A percentile compares a stretch with the other conserved stretches of the same genome.
These are phyloP conservation scores for Pseudonitzschia delicatissima DNA, from an alignment of 108 stramenopile species.

Conservation along the genomic window DNA sequence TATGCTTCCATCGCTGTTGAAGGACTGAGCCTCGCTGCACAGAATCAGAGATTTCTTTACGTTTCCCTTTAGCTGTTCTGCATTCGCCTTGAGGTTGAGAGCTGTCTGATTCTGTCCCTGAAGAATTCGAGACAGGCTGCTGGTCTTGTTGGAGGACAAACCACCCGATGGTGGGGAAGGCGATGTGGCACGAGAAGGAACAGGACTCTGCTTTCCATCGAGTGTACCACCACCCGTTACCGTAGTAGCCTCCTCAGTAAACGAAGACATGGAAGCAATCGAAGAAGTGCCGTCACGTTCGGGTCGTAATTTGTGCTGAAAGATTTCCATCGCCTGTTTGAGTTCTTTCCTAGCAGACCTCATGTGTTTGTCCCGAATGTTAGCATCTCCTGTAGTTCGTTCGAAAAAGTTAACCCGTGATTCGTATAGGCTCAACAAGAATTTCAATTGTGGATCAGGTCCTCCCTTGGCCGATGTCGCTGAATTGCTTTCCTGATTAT, in stretches of 20 bases:
- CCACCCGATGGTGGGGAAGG: slow-evolving; percentile 21
- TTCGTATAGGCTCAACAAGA: slow-evolving; percentile 35
- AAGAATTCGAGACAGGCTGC: slow-evolving; percentile 20
- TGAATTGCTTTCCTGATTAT: neutral
- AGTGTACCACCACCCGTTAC: neutral
- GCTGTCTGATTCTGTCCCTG: slow-evolving; percentile 58
- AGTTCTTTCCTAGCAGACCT: slow-evolving; percentile 72
- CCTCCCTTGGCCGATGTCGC: neutral
- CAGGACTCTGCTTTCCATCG: neutral
- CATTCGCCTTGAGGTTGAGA: slow-evolving; percentile 74
- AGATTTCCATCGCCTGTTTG: slow-evolving; percentile 81
- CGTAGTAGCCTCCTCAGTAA: neutral
- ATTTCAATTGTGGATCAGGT: slow-evolving; percentile 37
- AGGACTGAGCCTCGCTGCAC: slow-evolving; percentile 59
- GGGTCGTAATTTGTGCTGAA: slow-evolving; percentile 67
- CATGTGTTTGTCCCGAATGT: slow-evolving; percentile 31
- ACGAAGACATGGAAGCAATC: neutral
- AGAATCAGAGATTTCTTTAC: slow-evolving; percentile 77
- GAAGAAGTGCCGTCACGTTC: neutral
- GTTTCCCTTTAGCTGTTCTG: slow-evolving; percentile 80
- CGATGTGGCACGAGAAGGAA: neutral
- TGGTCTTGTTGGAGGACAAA: slow-evolving; percentile 27
- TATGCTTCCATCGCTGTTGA: neutral
- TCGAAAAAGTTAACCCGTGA: slow-evolving; percentile 32
- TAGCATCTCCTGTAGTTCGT: slow-evolving; percentile 11